Base-by-base conservation (phyloP, 805 yeast genomes). In the Candida odintsovae region DNA sequence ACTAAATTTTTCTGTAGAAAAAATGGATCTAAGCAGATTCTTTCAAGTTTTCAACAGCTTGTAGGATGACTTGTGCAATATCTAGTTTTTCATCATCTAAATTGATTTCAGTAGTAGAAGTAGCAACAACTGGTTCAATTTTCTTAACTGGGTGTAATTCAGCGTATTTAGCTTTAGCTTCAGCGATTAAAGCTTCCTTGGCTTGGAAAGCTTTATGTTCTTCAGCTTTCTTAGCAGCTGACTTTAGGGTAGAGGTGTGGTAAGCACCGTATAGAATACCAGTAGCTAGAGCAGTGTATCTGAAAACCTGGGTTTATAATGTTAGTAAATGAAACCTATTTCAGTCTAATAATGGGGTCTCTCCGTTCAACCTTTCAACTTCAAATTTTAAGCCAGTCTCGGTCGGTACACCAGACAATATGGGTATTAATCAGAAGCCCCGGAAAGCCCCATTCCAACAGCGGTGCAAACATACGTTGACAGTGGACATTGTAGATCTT, bases 81-180 rank as follows among this genome's bases (percentile, higher is more conserved):
- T 90, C 98, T 67, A 89, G 78, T 72, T 90, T 85, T 55, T 95
- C 94, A 70, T 90, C 96, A 61, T 88, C 92, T 65, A 90, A 75
- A 71, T 90, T 77, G 56, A 83, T 66, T 45, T 78, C 76, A 44
- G 76, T 72, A 40, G 69, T 56, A n/a, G 74, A 68, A 39, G 64
- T 54, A 41, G 65, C 54, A 20, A 65, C 62, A 31, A 63, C 67
- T 48, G 73, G 23, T 26, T 47, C 29, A 15, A 41, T 45, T 26
- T 48, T 38, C 15, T 35, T 48, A 20, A 51, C 73, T 35, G 65
- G 67, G 44, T 72, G 72, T 61, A 80, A 70, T 68, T 79, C 84
- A 57, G 88, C 90, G 71, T 77, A 92, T 72, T 87, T 90, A 45
- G 83, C 85, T 75, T 87, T 90, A 57, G 98, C 99, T 69, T 89